Conservation (phyloP, 164 flowering plant species). For the Platanus orientalis region DNA sequence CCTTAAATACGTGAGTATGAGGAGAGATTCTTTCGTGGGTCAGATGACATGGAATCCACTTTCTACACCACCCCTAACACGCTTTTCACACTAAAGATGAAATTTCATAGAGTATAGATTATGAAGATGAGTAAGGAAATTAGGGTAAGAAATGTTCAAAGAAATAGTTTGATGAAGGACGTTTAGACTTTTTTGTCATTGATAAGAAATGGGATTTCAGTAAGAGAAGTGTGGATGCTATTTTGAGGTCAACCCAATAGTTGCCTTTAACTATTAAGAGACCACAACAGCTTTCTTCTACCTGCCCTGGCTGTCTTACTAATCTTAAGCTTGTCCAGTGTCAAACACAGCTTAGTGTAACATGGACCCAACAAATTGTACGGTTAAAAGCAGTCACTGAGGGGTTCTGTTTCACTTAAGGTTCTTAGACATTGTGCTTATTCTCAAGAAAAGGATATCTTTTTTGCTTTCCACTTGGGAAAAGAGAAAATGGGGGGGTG, state of each 20-base stretch:
- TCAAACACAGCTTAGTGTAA: no score
- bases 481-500: conserved; percentile 28
- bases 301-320: background rate
- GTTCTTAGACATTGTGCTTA: conserved; percentile 14
- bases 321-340: no score
- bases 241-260: conserved; percentile 17
- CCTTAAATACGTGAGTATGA: conserved; percentile 30
- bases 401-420: no score
- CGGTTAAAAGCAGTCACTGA: no score
- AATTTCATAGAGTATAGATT: background rate
- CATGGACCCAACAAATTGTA: no score
- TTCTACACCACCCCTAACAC: conserved; percentile 31
- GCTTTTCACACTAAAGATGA: conserved; percentile 35
- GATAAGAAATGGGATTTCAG: conserved; percentile 6
- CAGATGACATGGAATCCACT: conserved; percentile 40
- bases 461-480: conserved; percentile 51
- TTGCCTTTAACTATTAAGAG: background rate
- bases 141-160: background rate
- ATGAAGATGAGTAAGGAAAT: background rate
- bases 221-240: conserved; percentile 1
- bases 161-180: conserved; percentile 8
- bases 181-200: conserved; percentile 1
- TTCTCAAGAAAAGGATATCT: conserved; percentile 49
- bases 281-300: conserved; percentile 2
- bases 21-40: conserved; percentile 26